These are phyloP conservation scores for Mycocentrospora acerina DNA, from an alignment of 2,329 filamentous ascomycete genomes.

Conservation along the genomic window DNA sequence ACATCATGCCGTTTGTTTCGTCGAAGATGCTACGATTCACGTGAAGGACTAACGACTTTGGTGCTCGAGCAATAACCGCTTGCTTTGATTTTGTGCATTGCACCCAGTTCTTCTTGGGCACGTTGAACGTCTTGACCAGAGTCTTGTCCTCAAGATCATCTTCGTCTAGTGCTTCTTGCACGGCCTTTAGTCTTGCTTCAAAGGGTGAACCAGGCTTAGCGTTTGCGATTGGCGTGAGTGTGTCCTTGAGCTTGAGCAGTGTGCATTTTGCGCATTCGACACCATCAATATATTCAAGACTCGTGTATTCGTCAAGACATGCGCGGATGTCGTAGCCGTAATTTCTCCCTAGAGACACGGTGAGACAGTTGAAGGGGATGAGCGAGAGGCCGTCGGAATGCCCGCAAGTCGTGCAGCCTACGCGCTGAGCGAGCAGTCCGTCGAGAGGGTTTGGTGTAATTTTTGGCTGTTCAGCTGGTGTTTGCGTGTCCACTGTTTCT, in stretches of 20 bases:
- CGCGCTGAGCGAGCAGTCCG: slow-evolving; percentile 82
- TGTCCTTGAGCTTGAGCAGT: slow-evolving; percentile 59
- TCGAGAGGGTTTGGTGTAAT: slow-evolving; percentile 56
- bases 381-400: slow-evolving; percentile 85
- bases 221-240: slow-evolving; percentile 21
- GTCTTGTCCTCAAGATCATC: slow-evolving; percentile 69
- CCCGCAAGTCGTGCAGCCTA: slow-evolving; percentile 82
- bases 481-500: slow-evolving; percentile 3
- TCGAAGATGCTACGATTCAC: slow-evolving; percentile 92
- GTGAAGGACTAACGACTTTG: slow-evolving; percentile 79
- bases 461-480: background rate
- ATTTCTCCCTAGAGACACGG: slow-evolving; percentile 72
- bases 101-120: slow-evolving; percentile 64
- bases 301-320: slow-evolving; percentile 80
- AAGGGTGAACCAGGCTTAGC: slow-evolving; percentile 46
- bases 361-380: slow-evolving; percentile 92
- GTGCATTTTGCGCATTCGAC: slow-evolving; percentile 94
- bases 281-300: slow-evolving; percentile 80
- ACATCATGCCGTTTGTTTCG: slow-evolving; percentile 73
- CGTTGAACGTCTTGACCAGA: slow-evolving; percentile 48
- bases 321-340: slow-evolving; percentile 70
- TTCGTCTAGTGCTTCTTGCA: slow-evolving; percentile 72
- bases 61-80: slow-evolving; percentile 78
- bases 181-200: slow-evolving; percentile 60
- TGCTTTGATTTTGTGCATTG: slow-evolving; percentile 86